Conservation (phyloP, 2,329 filamentous ascomycete genomes). For the Trichoderma koningiopsis region DNA sequence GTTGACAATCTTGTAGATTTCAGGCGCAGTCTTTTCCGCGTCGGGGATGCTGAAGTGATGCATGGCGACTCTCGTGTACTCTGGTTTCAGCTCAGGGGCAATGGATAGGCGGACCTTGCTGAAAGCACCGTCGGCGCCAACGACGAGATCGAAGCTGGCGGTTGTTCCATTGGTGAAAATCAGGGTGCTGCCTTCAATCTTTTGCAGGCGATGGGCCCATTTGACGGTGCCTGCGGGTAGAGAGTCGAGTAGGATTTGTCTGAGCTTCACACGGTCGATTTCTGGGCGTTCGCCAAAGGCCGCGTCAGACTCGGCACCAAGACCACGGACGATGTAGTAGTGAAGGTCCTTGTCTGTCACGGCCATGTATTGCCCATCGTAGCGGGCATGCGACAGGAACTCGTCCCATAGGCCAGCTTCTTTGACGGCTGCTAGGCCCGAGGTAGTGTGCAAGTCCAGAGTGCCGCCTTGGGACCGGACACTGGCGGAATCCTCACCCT, state of each 20-base stretch:
- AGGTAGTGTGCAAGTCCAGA: constrained; percentile 19
- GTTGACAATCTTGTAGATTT: constrained; percentile 49
- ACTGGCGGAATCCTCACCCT: constrained; percentile 18
- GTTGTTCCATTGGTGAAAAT: constrained; percentile 12
- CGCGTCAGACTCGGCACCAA: background rate
- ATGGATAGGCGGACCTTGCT: constrained; percentile 34
- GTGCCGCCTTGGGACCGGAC: constrained; percentile 21
- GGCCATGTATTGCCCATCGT: constrained; percentile 24
- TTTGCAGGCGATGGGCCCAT: constrained; percentile 20
- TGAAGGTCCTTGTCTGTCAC: constrained; percentile 9
- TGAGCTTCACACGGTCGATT: constrained; percentile 23
- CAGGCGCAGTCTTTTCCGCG: constrained; percentile 45
- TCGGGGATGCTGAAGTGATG: constrained; percentile 47
- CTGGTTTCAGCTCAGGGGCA: constrained; percentile 42
- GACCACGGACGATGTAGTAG: constrained; percentile 11
- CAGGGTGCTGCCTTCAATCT: constrained; percentile 11
- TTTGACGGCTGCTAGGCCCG: constrained; percentile 17
- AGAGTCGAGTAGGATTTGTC: constrained; percentile 20
- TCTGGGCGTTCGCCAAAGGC: constrained; percentile 21
- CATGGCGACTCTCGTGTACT: constrained; percentile 49
- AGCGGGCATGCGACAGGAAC: constrained; percentile 18
- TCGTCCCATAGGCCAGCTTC: constrained; percentile 20
- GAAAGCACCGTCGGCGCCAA: constrained; percentile 32
- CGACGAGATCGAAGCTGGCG: constrained; percentile 24
- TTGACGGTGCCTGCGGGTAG: constrained; percentile 18